Conservation (phyloP, 2,329 filamentous ascomycete genomes). For the Cadophora malorum region DNA sequence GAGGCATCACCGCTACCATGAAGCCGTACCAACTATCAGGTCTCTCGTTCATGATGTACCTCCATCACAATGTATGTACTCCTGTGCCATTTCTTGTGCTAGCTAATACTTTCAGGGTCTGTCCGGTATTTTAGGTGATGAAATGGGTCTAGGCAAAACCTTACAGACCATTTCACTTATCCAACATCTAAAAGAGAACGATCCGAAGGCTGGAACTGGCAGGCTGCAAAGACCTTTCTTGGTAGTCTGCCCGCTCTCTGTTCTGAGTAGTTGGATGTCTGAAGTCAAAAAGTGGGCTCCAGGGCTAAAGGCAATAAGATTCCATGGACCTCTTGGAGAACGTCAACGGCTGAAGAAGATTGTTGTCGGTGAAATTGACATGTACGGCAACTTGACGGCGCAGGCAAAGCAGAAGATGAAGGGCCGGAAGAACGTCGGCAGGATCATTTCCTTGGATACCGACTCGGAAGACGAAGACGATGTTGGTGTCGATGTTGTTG, state of each 20-base stretch:
- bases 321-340: slow-evolving; percentile 54
- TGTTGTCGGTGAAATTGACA: slow-evolving; percentile 52
- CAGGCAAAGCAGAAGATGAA: slow-evolving; percentile 41
- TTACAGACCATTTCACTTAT: slow-evolving; percentile 57
- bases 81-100: background rate
- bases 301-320: slow-evolving; percentile 52
- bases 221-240: slow-evolving; percentile 51
- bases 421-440: slow-evolving; percentile 33
- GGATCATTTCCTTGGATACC: slow-evolving; percentile 37
- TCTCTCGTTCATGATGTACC: slow-evolving; percentile 55
- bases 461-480: slow-evolving; percentile 42
- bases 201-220: slow-evolving; percentile 44
- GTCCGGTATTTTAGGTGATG: slow-evolving; percentile 54
- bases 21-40: slow-evolving; percentile 59
- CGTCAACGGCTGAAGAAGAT: slow-evolving; percentile 54
- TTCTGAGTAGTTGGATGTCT: slow-evolving; percentile 55
- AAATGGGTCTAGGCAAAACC: slow-evolving; percentile 59
- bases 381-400: slow-evolving; percentile 49
- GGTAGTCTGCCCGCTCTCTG: slow-evolving; percentile 58
- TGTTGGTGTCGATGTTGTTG: slow-evolving; percentile 50
- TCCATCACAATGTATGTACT: slow-evolving; percentile 48
- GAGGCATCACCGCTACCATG: slow-evolving; percentile 54
- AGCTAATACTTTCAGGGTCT: slow-evolving; percentile 43
- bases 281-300: slow-evolving; percentile 57
- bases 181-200: slow-evolving; percentile 53